Evolutionary conservation across 257 asterid genomes (phyloP), one percentile per base, ranked within the genome.

Genomic region (Scutellaria baicalensis): DNA sequence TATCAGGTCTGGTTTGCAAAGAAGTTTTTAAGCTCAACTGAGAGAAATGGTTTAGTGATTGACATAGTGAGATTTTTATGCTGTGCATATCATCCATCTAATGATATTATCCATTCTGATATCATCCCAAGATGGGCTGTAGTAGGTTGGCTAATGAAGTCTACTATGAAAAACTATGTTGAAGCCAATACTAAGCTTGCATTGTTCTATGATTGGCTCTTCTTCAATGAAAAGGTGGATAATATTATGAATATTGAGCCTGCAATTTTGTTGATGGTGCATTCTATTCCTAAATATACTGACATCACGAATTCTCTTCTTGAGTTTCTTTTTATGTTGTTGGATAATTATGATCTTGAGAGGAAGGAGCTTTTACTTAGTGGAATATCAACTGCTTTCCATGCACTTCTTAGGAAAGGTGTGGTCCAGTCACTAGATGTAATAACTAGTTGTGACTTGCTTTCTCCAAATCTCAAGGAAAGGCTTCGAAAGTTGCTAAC

Each of bases 31-130:
- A 38, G 77, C 61, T 21, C 38, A 17, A 80, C 93, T 1, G 94
- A 84, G 72, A 87, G 76, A 56, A 87, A 74, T 59, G 35, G 84
- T 0, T 77, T 84, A 17, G 67, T 83, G 64, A 72, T 75, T n/a
- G 97, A 92, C 74, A 80, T 89, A 21, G 89, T 89, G 71, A 79
- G 97, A 71, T 92, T 85, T 78, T 74, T 92, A 80, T 92, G 97
- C 64, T 92, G 95, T 67, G 86, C 88, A 1, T 88, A 83, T 76
- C 90, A 87, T 79, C 91, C 96, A 59, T 68, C 89, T 65, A 83
- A 82, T 79, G 95, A 85, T 47, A 77, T 79, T 55, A 89, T 75
- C 71, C 84, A 77, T 8, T 84, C 89, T 0, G 89, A 83, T 63
- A 70, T 87, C 14, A 74, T 86, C 63, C 97, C 87, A 4, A 83